phyloP scores from a whole-genome alignment of 257 asterid genomes.

The Nicotiana knightiana region DNA sequence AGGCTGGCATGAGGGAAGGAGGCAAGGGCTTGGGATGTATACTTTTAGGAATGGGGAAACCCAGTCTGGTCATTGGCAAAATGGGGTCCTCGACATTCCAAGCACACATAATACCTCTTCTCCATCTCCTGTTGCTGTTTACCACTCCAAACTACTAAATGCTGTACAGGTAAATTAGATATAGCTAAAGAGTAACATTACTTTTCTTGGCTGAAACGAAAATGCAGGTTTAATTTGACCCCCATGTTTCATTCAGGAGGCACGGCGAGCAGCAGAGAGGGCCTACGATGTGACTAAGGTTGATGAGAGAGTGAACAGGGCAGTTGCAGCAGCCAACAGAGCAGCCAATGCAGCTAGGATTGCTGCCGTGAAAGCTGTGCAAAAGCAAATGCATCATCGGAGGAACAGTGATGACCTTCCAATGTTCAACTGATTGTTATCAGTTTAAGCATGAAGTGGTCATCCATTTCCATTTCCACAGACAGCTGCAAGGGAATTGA shows the following conservation, averaged over 20 bases:
- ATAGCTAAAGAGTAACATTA: background rate
- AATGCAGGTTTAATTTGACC: background rate
- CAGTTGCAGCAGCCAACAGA: slow-evolving; percentile 31
- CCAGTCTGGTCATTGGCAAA: slow-evolving; percentile 44
- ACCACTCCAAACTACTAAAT: slow-evolving; percentile 41
- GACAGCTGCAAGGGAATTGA: background rate
- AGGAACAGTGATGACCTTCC: slow-evolving; percentile 26
- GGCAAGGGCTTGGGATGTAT: slow-evolving; percentile 41
- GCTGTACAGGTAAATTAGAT: slow-evolving; percentile 34
- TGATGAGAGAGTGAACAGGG: slow-evolving; percentile 39
- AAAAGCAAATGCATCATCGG: slow-evolving; percentile 34
- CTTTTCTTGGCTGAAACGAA: background rate
- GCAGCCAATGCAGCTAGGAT: slow-evolving; percentile 45
- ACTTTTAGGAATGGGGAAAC: slow-evolving; percentile 37
- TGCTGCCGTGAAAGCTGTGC: slow-evolving; percentile 41
- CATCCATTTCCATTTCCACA: background rate
- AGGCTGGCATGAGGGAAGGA: slow-evolving; percentile 47
- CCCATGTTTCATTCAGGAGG: slow-evolving; percentile 26
- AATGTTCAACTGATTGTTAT: background rate
- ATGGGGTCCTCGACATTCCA: slow-evolving; percentile 37
- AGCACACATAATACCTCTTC: slow-evolving; percentile 27
- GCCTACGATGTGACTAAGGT: slow-evolving; percentile 35
- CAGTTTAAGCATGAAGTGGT: background rate
- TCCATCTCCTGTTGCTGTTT: slow-evolving; percentile 27
- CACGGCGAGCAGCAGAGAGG: slow-evolving; percentile 36